phyloP scores from a whole-genome alignment of 352 stramenopile genomes.

The Phytophthora litchii region DNA sequence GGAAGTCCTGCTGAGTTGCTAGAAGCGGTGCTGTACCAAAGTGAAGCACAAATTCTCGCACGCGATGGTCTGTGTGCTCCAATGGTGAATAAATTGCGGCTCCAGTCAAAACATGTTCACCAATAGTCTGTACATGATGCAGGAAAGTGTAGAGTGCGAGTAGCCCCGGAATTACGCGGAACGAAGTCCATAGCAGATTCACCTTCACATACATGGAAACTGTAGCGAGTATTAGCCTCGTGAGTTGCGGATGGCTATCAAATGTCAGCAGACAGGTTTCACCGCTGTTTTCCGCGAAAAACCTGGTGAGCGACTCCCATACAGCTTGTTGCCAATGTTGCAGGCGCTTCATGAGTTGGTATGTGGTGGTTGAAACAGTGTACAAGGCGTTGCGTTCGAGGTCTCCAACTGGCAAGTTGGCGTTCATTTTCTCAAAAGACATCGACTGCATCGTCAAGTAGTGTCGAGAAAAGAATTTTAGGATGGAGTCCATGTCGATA shows the following conservation, averaged over 20 bases:
- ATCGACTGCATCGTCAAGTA: constrained; percentile 44
- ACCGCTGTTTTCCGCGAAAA: constrained; percentile 37
- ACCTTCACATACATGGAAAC: constrained; percentile 66
- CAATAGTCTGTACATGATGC: constrained; percentile 18
- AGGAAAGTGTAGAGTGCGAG: constrained; percentile 54
- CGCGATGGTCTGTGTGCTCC: constrained; percentile 43
- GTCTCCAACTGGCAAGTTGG: constrained; percentile 13
- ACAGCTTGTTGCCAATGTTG: constrained; percentile 66
- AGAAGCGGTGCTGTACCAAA: constrained; percentile 61
- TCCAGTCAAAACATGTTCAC: constrained; percentile 1
- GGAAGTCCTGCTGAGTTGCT: constrained; percentile 65
- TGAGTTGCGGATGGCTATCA: constrained; percentile 60
- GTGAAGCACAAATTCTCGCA: constrained; percentile 64
- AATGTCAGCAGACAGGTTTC: constrained; percentile 42
- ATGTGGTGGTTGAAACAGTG: constrained; percentile 35
- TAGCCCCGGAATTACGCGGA: constrained; percentile 44
- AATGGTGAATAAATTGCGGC: constrained; percentile 32
- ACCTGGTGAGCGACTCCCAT: constrained; percentile 54
- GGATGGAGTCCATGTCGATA: constrained; percentile 37
- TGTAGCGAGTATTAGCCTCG: constrained; percentile 54
- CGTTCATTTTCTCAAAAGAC: constrained; percentile 28
- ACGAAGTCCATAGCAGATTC: constrained; percentile 65
- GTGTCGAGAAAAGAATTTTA: constrained; percentile 55
- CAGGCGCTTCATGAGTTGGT: constrained; percentile 68
- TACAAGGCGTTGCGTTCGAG: constrained; percentile 30